A percentile compares a stretch with the other conserved stretches of the same genome.
phyloP scores from a whole-genome alignment of 352 stramenopile species.

The Pythium rishiriense region DNA sequence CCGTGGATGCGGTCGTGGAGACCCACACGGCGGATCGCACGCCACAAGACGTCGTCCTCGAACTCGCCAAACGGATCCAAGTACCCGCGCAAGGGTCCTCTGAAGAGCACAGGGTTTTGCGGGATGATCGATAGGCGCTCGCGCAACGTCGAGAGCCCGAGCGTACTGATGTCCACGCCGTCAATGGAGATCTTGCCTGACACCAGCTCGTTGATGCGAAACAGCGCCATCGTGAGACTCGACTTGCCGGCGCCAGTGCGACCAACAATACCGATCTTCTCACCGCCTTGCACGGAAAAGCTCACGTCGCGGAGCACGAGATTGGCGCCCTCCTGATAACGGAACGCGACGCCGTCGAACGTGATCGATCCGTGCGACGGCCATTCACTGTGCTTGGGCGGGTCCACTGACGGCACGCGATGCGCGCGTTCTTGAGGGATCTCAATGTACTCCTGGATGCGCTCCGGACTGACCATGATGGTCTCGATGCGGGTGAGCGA shows the following conservation, averaged over 20 bases:
- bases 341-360: slow-evolving; percentile 84
- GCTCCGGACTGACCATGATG: slow-evolving; percentile 84
- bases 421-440: slow-evolving; percentile 25
- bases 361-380: slow-evolving; percentile 65
- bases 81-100: slow-evolving; percentile 85
- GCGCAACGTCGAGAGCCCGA: slow-evolving; percentile 82
- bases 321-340: slow-evolving; percentile 81
- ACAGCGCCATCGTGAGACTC: slow-evolving; percentile 88
- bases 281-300: slow-evolving; percentile 54
- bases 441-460: slow-evolving; percentile 76
- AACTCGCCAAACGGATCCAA: slow-evolving; percentile 90
- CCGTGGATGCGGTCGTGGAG: slow-evolving; percentile 51
- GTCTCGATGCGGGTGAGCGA: slow-evolving; percentile 32
- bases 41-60: slow-evolving; percentile 64
- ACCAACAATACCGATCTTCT: slow-evolving; percentile 90
- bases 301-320: slow-evolving; percentile 40
- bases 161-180: slow-evolving; percentile 70
- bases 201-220: slow-evolving; percentile 92
- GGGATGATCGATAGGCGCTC: slow-evolving; percentile 91
- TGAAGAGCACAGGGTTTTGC: slow-evolving; percentile 92
- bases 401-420: slow-evolving; percentile 27
- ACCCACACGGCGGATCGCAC: slow-evolving; percentile 43
- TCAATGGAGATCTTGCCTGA: slow-evolving; percentile 87
- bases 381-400: slow-evolving; percentile 55
- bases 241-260: slow-evolving; percentile 86